These are phyloP conservation scores for Sporisorium sorghi DNA, from an alignment of 1,284 basidiomycete genomes.

Conservation along the genomic window DNA sequence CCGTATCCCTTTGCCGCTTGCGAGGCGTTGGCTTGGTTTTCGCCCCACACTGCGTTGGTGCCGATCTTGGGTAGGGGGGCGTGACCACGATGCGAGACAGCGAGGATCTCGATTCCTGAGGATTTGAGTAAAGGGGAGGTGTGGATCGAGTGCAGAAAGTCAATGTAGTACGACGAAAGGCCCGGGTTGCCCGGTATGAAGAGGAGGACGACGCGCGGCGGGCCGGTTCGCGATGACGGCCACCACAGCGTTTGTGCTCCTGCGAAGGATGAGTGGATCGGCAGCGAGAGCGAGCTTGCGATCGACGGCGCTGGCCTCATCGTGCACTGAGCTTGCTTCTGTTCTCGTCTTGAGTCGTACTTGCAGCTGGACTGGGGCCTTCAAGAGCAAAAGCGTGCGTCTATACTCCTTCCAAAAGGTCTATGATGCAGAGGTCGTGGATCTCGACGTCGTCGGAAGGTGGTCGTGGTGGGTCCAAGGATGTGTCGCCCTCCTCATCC, in stretches of 20 bases:
- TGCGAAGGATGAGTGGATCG: conserved; percentile 41
- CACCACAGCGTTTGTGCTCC: conserved; percentile 53
- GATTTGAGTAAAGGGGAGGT: conserved; percentile 3
- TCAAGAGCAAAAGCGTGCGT: not conserved
- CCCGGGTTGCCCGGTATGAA: conserved; percentile 64
- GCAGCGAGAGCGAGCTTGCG: conserved; percentile 30
- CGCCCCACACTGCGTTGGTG: conserved; percentile 23
- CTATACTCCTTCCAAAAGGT: not conserved
- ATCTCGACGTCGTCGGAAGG: not conserved
- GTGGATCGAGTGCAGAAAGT: conserved; percentile 49
- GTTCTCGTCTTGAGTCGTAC: not conserved
- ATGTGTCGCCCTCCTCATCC: not conserved
- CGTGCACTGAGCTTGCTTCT: not conserved
- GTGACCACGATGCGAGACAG: conserved; percentile 57
- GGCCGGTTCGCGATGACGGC: conserved; percentile 14
- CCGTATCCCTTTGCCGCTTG: conserved; percentile 41
- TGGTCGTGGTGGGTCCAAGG: not conserved
- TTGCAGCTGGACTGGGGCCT: not conserved
- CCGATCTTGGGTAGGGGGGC: conserved; percentile 39
- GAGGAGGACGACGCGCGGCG: conserved; percentile 47
- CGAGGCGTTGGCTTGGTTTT: conserved; percentile 10
- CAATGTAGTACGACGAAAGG: conserved; percentile 52
- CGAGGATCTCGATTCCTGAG: conserved; percentile 47
- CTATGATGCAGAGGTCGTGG: not conserved
- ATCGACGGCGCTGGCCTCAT: conserved; percentile 24